These are phyloP conservation scores for Trichoderma breve DNA, from an alignment of 2,329 filamentous ascomycete genomes.

Conservation along the genomic window DNA sequence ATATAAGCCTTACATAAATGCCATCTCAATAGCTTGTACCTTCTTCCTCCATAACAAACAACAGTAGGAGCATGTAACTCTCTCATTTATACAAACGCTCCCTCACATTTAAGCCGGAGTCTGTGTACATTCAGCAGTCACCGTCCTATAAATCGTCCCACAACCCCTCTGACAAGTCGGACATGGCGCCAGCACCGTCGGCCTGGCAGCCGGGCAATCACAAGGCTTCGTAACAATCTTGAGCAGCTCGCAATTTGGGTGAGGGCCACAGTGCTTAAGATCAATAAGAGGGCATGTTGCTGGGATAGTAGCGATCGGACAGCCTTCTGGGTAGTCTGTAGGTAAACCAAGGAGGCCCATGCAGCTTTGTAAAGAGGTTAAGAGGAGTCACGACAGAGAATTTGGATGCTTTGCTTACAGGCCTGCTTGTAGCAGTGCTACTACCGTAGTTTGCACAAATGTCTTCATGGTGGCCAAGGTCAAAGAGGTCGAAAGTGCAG, in stretches of 20 bases:
- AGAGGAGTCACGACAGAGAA: not conserved
- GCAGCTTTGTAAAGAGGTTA: not conserved
- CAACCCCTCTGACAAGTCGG: conserved; percentile 1
- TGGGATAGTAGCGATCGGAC: not conserved
- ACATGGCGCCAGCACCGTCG: not conserved
- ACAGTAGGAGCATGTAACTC: not conserved
- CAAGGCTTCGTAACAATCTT: not conserved
- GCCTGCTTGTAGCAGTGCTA: not conserved
- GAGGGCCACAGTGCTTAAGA: not conserved
- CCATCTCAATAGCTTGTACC: too few species aligned
- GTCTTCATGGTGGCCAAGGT: not conserved
- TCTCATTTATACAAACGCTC: not conserved
- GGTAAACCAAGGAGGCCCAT: not conserved
- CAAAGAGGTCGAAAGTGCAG: not conserved
- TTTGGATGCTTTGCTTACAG: not conserved
- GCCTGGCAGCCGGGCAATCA: not conserved
- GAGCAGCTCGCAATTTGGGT: not conserved
- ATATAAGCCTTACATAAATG: too few species aligned
- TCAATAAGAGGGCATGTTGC: not conserved
- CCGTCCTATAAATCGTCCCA: not conserved
- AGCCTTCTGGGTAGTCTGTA: not conserved
- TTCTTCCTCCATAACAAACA: too few species aligned
- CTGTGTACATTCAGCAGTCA: not conserved
- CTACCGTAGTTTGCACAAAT: not conserved
- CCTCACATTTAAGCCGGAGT: not conserved